Evolutionary conservation across 2,329 filamentous ascomycete species (phyloP), one percentile per base, ranked within the genome.

Genomic region (Botryosphaeria dothidea): DNA sequence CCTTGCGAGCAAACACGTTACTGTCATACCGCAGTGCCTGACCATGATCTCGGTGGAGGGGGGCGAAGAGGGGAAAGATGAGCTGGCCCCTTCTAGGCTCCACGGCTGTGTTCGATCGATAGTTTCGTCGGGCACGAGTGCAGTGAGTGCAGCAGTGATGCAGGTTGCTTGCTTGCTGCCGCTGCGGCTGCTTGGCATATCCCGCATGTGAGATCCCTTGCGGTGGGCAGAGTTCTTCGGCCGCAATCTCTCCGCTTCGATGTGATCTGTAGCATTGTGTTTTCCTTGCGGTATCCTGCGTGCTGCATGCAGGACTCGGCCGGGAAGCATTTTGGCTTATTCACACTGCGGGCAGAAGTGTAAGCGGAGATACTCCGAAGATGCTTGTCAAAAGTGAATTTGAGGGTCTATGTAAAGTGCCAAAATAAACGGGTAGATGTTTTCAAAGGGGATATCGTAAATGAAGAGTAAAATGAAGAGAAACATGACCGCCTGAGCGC

Each of bases 91-190:
- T 46, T 21, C 43, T 23, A 46, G 48, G 25, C 25, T 19, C 48
- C 31, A 25, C 48, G 25, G 19, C 7, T 51, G 8, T 4, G 15
- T 31, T 51, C 27, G 25, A 19, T 17, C 25, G 13, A 11, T 45
- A 31, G 9, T n/a, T 52, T 60, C 41, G 27, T 60, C 56, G 56
- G 56, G 56, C 56, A 46, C 56, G 41, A 34, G 56, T 60, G 56
- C 56, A 60, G 56, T 46, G 54, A 57, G 27, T 29, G 56, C 41
- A 46, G 21, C 21, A 34, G 21, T 15, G 8, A 21, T 15, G 51
- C 49, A n/a, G 17, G 15, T n/a, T 21, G 29, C 48, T 51, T 11
- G 13, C 21, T 27, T 29, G 49, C 27, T 19, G 45, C 15, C 7
- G 41, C 41, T 8, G 19, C n/a, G 3, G 13, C 45, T 48, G 45